Percentiles rank a stretch among this genome's conserved stretches.
Evolutionary conservation across 192 early-diverging fungal species (phyloP).

Genomic region (Backusella liffmaniae): DNA sequence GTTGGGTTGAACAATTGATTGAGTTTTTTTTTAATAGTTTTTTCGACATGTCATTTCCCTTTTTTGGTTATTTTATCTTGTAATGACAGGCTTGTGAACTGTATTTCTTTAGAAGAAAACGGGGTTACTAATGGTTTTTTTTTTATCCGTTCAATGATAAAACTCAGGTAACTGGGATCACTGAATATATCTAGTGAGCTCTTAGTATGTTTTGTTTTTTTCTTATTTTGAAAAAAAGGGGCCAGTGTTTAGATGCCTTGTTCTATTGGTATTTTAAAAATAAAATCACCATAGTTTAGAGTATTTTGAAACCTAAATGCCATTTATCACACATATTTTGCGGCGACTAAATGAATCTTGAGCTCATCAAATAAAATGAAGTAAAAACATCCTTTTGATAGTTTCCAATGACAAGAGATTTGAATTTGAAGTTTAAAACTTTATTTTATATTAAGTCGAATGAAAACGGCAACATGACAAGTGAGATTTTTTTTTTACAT

Average conservation of each 20-base stretch:
- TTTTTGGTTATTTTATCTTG: background rate
- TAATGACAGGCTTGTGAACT: background rate
- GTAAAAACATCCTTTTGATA: too few relatives aligned
- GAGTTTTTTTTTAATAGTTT: background rate
- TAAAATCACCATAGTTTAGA: background rate
- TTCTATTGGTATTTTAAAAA: background rate
- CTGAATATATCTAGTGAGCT: background rate
- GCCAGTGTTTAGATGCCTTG: background rate
- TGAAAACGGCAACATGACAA: slow-evolving; percentile 10
- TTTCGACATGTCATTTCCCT: background rate
- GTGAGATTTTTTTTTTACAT: slow-evolving; percentile 11
- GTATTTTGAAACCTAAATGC: background rate
- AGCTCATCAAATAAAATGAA: background rate
- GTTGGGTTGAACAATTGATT: background rate
- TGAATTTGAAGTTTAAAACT: background rate
- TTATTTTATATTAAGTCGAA: slow-evolving; percentile 2
- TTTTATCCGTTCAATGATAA: background rate
- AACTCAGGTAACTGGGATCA: background rate
- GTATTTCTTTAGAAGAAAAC: background rate
- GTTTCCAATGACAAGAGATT: background rate
- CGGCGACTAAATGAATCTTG: background rate
- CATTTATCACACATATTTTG: background rate
- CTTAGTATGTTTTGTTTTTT: too few relatives aligned
- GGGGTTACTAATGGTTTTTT: background rate
- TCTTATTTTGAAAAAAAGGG: too few relatives aligned